Conservation (phyloP, 1,284 basidiomycete species). For the Irpex lacteus region DNA sequence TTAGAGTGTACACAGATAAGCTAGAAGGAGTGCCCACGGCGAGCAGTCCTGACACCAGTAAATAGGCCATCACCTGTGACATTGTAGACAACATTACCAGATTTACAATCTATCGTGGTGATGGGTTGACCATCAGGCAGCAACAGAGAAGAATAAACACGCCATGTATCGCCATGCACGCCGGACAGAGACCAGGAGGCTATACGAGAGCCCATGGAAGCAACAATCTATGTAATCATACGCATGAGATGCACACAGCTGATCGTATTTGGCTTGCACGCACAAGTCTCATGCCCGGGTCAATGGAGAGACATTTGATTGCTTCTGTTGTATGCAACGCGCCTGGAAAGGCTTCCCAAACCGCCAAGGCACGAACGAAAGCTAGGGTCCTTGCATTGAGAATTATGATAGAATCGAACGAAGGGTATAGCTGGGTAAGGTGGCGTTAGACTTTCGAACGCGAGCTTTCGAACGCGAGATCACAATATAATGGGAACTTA, state of each 20-base stretch:
- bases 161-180: conserved; percentile 58
- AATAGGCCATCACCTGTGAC: conserved; percentile 10
- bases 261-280: conserved; percentile 26
- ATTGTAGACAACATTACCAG: conserved; percentile 41
- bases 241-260: background rate
- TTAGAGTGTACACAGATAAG: conserved; percentile 69
- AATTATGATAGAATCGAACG: conserved; percentile 64
- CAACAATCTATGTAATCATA: conserved; percentile 55
- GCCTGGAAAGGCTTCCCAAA: conserved; percentile 75
- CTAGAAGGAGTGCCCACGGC: conserved; percentile 58
- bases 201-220: conserved; percentile 60
- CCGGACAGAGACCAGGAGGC: conserved; percentile 75
- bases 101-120: conserved; percentile 65
- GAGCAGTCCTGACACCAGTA: conserved; percentile 54
- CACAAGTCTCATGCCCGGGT: conserved; percentile 76
- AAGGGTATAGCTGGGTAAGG: conserved; percentile 59
- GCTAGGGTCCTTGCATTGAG: conserved; percentile 62
- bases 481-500: conserved; percentile 31
- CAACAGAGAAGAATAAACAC: conserved; percentile 74
- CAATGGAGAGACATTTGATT: conserved; percentile 65
- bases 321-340: conserved; percentile 39
- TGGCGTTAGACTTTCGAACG: conserved; percentile 1
- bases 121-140: conserved; percentile 53
- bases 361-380: conserved; percentile 64
- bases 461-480: background rate